phyloP scores from a whole-genome alignment of 306 rosid species.

The Delonix regia region DNA sequence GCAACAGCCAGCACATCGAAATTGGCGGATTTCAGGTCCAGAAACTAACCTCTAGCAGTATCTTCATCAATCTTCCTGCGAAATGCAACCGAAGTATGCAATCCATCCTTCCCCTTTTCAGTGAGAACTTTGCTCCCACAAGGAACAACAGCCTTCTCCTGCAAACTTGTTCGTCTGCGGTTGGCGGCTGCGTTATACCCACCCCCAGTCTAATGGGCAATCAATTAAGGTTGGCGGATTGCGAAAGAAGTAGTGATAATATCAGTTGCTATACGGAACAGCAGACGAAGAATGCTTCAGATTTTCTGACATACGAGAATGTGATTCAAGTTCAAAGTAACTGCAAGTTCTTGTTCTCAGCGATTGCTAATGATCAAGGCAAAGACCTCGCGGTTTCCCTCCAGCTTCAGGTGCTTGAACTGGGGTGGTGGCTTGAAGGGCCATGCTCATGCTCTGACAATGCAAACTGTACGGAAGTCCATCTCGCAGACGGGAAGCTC shows the following conservation, averaged over 20 bases:
- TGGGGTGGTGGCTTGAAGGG: constrained; percentile 80
- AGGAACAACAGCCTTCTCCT: constrained; percentile 61
- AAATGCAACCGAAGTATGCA: constrained; percentile 45
- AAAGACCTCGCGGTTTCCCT: constrained; percentile 38
- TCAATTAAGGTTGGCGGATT: constrained; percentile 14
- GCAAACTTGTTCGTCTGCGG: constrained; percentile 36
- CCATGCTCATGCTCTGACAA: constrained; percentile 21
- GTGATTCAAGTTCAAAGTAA: neutral
- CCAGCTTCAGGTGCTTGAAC: constrained; percentile 57
- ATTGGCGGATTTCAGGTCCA: constrained; percentile 49
- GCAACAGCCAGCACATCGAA: neutral
- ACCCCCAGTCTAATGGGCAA: constrained; percentile 32
- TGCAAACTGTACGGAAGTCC: constrained; percentile 31
- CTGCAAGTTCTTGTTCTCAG: constrained; percentile 57
- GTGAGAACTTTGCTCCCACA: constrained; percentile 44
- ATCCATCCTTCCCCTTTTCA: constrained; percentile 46
- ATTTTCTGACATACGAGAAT: constrained; percentile 11
- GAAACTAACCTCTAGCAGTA: constrained; percentile 50
- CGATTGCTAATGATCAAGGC: constrained; percentile 43
- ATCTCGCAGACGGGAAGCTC: fast-evolving
- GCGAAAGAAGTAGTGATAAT: constrained; percentile 32
- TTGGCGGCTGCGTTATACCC: constrained; percentile 45
- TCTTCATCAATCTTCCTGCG: constrained; percentile 56
- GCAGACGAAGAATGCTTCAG: neutral
- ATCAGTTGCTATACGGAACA: constrained; percentile 51